Base-by-base conservation (phyloP, 805 yeast genomes). In the Saccharomycopsis synnaedendra region DNA sequence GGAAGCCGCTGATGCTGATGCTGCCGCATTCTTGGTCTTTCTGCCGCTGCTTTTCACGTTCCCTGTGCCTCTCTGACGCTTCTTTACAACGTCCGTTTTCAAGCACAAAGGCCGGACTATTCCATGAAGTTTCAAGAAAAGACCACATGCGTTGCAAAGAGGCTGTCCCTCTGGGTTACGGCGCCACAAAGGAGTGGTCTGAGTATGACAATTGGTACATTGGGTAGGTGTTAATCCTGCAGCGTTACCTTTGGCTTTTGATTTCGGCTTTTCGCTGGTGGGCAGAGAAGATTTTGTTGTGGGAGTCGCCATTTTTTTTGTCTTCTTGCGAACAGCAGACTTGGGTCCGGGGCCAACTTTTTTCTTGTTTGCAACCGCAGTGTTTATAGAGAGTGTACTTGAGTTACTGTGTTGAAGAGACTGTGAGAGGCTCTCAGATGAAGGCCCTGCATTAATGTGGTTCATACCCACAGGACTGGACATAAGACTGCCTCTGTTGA, bases 171-270 rank as follows among this genome's bases (percentile, higher is more conserved):
- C 85, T 0, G 95, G 88, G 57, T 87, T 86, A 44, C 97, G 72
- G 56, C 98, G 71, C 98, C 98, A 90, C 11, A 90, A 64, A 1
- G 98, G 98, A 0, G 98, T 90, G 11, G 94, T 88, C 54, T 75
- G 78, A 0, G 98, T 90, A 58, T 83, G 81, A 64, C 98, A 90
- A 64, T 90, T 90, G 11, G 90, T 80, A 64, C 97, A 90, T 41
- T 67, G 68, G 2, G 68, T 70, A 5, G 63, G 68, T 7, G 43
- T 30, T 19, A 27, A 11, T 39, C 31, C 40, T 9, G 36, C 34
- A 32, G 40, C 8, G 4, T 10, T 32, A 27, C 43, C 43, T 32
- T 38, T 32, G 11, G 32, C 33, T 3, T 41, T 9, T 8, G 41
- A n/a, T 34, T n/a, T 10, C 10, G 10, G 10, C 11, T 34, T 34